Percentiles rank a stretch among this genome's conserved stretches.
Evolutionary conservation across 176 grass and related monocot species (phyloP).

Genomic region (Oryza officinalis): DNA sequence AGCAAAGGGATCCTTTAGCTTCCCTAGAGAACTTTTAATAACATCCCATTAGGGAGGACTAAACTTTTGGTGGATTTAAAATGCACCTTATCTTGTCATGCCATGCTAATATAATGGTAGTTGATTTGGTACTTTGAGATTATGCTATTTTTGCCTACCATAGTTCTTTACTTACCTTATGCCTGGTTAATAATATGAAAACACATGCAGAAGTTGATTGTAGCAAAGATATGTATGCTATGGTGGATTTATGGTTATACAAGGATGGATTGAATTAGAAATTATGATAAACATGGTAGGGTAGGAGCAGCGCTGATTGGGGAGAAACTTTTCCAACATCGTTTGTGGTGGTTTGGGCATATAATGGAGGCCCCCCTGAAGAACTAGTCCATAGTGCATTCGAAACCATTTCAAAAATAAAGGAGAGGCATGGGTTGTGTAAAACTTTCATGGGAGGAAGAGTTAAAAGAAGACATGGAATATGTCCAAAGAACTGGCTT

Average conservation of each 20-base stretch:
- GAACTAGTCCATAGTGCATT: too few species aligned
- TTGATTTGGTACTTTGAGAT: neutral
- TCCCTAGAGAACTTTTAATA: neutral
- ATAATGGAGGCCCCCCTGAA: too few species aligned
- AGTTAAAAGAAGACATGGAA: too few species aligned
- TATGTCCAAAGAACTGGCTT: too few species aligned
- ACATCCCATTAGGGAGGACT: neutral
- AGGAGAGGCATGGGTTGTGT: too few species aligned
- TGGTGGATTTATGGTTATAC: neutral
- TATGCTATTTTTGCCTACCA: neutral
- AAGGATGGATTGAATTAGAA: neutral
- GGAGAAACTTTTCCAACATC: neutral
- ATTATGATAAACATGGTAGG: neutral
- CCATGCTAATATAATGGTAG: neutral
- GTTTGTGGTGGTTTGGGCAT: neutral
- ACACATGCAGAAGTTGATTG: neutral
- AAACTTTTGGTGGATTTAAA: neutral
- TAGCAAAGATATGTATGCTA: neutral
- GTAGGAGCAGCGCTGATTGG: neutral
- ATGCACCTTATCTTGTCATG: neutral
- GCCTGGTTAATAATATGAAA: neutral
- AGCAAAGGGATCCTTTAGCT: conserved; percentile 11
- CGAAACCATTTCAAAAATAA: too few species aligned
- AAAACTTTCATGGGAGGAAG: too few species aligned
- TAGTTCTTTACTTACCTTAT: conserved; percentile 26